Evolutionary conservation across 306 rosid genomes (phyloP).

Genomic region (Gleditsia sinensis): DNA sequence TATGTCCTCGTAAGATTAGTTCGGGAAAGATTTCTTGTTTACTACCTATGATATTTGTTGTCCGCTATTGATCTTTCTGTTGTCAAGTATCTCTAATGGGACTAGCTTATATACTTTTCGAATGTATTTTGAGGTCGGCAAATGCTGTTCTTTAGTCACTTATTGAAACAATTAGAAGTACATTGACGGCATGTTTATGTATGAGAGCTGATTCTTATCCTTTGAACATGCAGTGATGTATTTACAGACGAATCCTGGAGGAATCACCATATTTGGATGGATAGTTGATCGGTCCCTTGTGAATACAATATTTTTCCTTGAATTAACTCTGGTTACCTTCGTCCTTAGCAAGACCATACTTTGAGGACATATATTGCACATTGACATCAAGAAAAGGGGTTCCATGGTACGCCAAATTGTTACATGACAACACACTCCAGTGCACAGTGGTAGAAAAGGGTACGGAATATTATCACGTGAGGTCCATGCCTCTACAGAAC

Average conservation of each 20-base stretch:
- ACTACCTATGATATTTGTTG: too few relatives aligned
- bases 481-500: neutral
- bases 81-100: neutral
- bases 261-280: conserved; percentile 87
- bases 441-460: neutral
- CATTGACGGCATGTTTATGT: neutral
- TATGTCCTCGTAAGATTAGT: too few relatives aligned
- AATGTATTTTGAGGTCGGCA: neutral
- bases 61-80: too few relatives aligned
- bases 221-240: conserved; percentile 65
- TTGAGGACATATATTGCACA: conserved; percentile 6
- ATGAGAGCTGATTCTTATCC: conserved; percentile 15
- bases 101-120: neutral
- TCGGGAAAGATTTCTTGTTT: too few relatives aligned
- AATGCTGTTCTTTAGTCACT: conserved; percentile 8
- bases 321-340: conserved; percentile 66
- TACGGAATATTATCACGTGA: neutral
- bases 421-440: conserved; percentile 9
- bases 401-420: neutral
- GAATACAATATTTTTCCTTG: conserved; percentile 79
- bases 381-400: neutral
- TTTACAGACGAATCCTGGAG: conserved; percentile 82
- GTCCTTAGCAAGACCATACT: conserved; percentile 68
- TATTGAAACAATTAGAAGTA: neutral
- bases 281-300: conserved; percentile 74